These are phyloP conservation scores for Digitaria exilis DNA, from an alignment of 202 grass and related monocot genomes.

Conservation along the genomic window DNA sequence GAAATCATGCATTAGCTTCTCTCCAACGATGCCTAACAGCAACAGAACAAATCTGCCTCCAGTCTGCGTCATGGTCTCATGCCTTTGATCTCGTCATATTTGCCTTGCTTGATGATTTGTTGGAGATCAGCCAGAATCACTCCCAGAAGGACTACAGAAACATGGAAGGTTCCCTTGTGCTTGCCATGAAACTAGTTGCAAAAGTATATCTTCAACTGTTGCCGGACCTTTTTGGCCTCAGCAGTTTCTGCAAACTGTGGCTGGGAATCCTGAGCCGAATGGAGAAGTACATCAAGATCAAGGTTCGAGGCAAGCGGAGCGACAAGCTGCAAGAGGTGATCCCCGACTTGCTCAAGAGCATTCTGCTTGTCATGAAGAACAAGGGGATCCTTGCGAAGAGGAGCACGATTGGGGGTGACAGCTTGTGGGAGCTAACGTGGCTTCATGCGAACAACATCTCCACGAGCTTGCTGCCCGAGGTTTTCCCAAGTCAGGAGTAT, in stretches of 20 bases:
- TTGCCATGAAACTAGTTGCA: conserved; percentile 74
- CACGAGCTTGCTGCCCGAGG: conserved; percentile 63
- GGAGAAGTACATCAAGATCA: conserved; percentile 95
- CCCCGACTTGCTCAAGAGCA: conserved; percentile 75
- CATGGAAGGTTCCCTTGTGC: conserved; percentile 91
- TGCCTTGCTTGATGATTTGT: conserved; percentile 84
- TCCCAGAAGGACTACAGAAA: conserved; percentile 95
- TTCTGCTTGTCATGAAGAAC: conserved; percentile 78
- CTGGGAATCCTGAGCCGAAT: conserved; percentile 88
- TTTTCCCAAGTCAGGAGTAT: conserved; percentile 76
- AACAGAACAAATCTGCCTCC: conserved; percentile 70
- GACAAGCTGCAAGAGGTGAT: conserved; percentile 93
- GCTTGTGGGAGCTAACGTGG: conserved; percentile 98
- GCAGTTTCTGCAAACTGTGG: conserved; percentile 99
- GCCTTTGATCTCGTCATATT: conserved; percentile 91
- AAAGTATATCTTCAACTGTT: conserved; percentile 83
- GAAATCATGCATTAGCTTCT: conserved; percentile 82
- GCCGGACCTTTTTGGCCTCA: conserved; percentile 77
- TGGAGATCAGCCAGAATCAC: conserved; percentile 81
- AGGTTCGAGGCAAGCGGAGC: conserved; percentile 85
- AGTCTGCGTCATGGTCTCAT: conserved; percentile 73
- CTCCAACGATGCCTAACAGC: conserved; percentile 71
- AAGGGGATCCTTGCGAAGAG: conserved; percentile 95
- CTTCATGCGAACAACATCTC: conserved; percentile 95
- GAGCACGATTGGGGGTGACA: conserved; percentile 95